Evolutionary conservation across 2,329 filamentous ascomycete genomes (phyloP).

Genomic region (Apiospora phragmitis): DNA sequence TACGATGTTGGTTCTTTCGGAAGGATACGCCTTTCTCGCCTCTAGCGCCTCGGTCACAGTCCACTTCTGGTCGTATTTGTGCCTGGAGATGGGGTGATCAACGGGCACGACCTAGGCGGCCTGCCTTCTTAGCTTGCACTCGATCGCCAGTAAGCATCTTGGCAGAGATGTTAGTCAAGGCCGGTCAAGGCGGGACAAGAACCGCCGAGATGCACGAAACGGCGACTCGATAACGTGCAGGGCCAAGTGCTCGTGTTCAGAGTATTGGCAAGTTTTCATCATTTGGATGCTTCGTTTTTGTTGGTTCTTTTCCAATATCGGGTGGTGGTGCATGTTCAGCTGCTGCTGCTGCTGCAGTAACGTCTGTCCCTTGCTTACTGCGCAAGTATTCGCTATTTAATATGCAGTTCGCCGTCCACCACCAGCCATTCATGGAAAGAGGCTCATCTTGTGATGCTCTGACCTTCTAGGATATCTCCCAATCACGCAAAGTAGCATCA

Average conservation of each 20-base stretch:
- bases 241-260: conserved; percentile 8
- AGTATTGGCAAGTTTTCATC: not conserved
- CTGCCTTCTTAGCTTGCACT: not conserved
- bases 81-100: not conserved
- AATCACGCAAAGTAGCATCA: not conserved
- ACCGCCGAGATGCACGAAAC: conserved; percentile 1
- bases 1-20: conserved; percentile 5
- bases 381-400: not conserved
- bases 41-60: not conserved
- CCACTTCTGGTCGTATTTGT: not conserved
- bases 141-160: conserved; percentile 3
- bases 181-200: not conserved
- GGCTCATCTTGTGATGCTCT: not conserved
- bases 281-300: conserved; percentile 1
- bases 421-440: not conserved
- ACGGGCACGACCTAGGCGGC: not conserved
- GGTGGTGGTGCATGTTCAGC: not conserved
- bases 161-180: not conserved
- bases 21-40: not conserved
- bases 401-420: not conserved
- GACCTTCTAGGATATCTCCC: not conserved
- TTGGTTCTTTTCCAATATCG: not conserved
- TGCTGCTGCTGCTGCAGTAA: not conserved
- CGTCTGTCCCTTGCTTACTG: not conserved
- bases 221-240: not conserved